phyloP scores from a whole-genome alignment of 78 protist genomes.

The Pirum gemmata region DNA sequence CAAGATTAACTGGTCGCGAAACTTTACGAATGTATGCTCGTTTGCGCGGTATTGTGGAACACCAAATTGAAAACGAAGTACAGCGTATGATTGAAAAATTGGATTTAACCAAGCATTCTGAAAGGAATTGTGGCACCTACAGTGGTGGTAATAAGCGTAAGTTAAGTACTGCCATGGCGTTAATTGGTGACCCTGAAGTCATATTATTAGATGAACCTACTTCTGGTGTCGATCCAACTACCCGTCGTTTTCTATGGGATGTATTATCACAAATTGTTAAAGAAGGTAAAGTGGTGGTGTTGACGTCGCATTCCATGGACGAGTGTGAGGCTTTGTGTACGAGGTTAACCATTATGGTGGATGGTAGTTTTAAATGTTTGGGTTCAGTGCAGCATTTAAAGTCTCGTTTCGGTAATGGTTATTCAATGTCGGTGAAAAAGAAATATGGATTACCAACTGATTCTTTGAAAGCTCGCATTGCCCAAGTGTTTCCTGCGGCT shows the following conservation, averaged over 20 bases:
- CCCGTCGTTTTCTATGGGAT: constrained; percentile 60
- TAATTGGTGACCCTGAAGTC: constrained; percentile 59
- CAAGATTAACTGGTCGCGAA: constrained; percentile 60
- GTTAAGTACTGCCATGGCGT: constrained; percentile 59
- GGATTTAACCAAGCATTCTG: not conserved
- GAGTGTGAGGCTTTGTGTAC: constrained; percentile 61
- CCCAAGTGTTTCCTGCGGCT: not conserved
- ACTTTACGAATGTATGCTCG: constrained; percentile 70
- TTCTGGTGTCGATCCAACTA: constrained; percentile 59
- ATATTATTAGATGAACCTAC: constrained; percentile 71
- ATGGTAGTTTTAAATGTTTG: constrained; percentile 26
- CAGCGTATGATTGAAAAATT: not conserved
- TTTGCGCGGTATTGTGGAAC: constrained; percentile 53
- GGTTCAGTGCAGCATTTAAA: constrained; percentile 51
- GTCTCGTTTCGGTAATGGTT: constrained; percentile 1
- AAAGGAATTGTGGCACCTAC: constrained; percentile 33
- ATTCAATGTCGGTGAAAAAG: not conserved
- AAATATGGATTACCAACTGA: not conserved
- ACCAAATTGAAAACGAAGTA: constrained; percentile 3
- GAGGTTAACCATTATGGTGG: constrained; percentile 56
- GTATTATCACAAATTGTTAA: constrained; percentile 28
- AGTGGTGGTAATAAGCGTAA: constrained; percentile 80
- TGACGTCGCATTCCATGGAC: constrained; percentile 75
- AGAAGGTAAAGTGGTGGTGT: constrained; percentile 52
- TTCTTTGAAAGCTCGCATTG: not conserved